A percentile compares a stretch with the other conserved stretches of the same genome.
phyloP scores from a whole-genome alignment of 1,284 basidiomycete genomes.

The Fomes fomentarius region DNA sequence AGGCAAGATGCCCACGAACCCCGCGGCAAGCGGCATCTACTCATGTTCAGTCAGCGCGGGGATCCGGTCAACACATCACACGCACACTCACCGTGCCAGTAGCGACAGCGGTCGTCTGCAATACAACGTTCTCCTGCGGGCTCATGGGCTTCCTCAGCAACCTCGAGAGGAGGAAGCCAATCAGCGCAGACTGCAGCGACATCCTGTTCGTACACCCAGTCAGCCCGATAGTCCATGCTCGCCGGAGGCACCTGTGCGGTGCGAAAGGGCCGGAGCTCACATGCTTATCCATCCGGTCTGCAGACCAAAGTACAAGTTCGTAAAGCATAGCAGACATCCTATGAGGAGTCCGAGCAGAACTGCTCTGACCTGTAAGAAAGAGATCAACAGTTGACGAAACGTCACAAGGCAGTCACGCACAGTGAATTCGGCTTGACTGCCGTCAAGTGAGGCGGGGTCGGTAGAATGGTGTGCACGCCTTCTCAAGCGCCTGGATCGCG shows the following conservation, averaged over 20 bases:
- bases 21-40: conserved; percentile 89
- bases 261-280: conserved; percentile 42
- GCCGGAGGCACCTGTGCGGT: too few species aligned
- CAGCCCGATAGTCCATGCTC: too few species aligned
- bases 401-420: conserved; percentile 2
- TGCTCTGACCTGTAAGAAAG: conserved; percentile 42
- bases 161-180: conserved; percentile 88
- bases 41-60: not conserved
- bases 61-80: too few species aligned
- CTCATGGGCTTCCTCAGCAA: conserved; percentile 75
- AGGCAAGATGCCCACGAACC: conserved; percentile 94
- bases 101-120: conserved; percentile 95
- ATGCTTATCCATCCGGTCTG: conserved; percentile 82
- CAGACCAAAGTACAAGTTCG: conserved; percentile 77
- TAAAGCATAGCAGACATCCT: conserved; percentile 76
- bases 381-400: not conserved
- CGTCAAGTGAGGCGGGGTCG: conserved; percentile 11
- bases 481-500: conserved; percentile 11
- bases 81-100: conserved; percentile 68
- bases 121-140: conserved; percentile 89
- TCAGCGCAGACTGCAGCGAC: conserved; percentile 91
- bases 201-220: too few species aligned
- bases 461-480: conserved; percentile 10
- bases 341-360: conserved; percentile 64
- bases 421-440: conserved; percentile 20